These are phyloP conservation scores for Cladorrhinum samala DNA, from an alignment of 495 filamentous ascomycete species.

Conservation along the genomic window DNA sequence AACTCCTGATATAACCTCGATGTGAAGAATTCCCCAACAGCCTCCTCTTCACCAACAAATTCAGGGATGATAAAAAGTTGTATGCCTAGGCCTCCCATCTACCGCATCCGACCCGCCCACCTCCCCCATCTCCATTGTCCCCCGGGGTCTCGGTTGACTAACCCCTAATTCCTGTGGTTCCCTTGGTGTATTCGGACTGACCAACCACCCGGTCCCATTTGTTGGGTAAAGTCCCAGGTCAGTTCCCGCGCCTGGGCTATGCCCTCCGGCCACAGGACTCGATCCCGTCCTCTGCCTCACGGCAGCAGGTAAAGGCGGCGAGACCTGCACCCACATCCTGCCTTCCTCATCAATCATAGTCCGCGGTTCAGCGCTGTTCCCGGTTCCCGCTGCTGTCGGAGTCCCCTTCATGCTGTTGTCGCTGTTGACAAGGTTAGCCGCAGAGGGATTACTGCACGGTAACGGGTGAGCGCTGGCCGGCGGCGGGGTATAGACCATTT, in stretches of 20 bases:
- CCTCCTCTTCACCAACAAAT: not conserved
- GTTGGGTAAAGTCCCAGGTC: not conserved
- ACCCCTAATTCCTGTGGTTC: not conserved
- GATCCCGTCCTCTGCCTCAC: not conserved
- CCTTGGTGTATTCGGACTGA: not conserved
- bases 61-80: slow-evolving; percentile 22
- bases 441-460: not conserved
- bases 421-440: not conserved
- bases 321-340: slow-evolving; percentile 23
- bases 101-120: slow-evolving; percentile 12
- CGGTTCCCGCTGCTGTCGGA: not conserved
- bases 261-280: not conserved
- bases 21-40: too few species aligned
- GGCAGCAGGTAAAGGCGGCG: too few species aligned
- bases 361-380: slow-evolving; percentile 3
- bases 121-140: not conserved
- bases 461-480: not conserved
- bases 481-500: not conserved
- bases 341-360: slow-evolving; percentile 21
- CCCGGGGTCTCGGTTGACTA: not conserved
- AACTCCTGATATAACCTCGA: too few species aligned
- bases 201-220: not conserved
- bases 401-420: not conserved
- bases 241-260: too few species aligned
- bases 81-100: slow-evolving; percentile 13